Evolutionary conservation across 2,329 filamentous ascomycete species (phyloP).

Genomic region (Emmonsia crescens): DNA sequence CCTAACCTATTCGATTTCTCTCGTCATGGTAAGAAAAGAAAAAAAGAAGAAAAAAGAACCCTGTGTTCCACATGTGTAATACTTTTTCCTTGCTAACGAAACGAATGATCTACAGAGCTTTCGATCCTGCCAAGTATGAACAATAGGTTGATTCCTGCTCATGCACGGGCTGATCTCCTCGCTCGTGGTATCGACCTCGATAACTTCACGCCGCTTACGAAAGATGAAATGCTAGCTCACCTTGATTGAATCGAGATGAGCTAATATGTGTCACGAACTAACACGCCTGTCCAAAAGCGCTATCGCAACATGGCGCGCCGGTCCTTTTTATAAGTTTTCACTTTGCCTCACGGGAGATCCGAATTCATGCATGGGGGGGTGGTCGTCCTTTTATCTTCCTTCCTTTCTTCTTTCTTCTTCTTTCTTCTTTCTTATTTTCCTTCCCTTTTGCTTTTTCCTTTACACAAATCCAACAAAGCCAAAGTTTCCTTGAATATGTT

Average conservation of each 20-base stretch:
- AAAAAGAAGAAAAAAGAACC: too few species aligned
- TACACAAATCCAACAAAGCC: constrained; percentile 17
- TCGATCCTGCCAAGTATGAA: constrained; percentile 91
- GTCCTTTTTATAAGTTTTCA: constrained; percentile 5
- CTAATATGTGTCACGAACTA: constrained; percentile 25
- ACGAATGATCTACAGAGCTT: constrained; percentile 57
- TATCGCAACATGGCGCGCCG: constrained; percentile 21
- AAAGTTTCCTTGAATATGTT: constrained; percentile 18
- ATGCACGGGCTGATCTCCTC: constrained; percentile 63
- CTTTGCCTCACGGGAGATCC: constrained; percentile 18
- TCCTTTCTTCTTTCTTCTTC: too few species aligned
- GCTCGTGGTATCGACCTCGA: constrained; percentile 81
- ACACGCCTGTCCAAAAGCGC: constrained; percentile 27
- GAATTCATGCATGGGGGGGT: constrained; percentile 24
- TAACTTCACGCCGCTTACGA: constrained; percentile 80
- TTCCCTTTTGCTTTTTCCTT: too few species aligned
- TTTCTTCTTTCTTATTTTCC: too few species aligned
- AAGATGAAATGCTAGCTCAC: constrained; percentile 95
- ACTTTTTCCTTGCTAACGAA: constrained; percentile 6
- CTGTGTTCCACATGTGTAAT: too few species aligned
- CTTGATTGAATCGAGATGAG: constrained; percentile 61
- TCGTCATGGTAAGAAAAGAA: constrained; percentile 70
- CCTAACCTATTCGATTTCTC: constrained; percentile 88
- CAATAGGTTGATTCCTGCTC: constrained; percentile 71
- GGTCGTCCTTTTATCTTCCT: constrained; percentile 10